Conservation (phyloP, 31 red algal species). For the Odonthalia washingtoniensis region DNA sequence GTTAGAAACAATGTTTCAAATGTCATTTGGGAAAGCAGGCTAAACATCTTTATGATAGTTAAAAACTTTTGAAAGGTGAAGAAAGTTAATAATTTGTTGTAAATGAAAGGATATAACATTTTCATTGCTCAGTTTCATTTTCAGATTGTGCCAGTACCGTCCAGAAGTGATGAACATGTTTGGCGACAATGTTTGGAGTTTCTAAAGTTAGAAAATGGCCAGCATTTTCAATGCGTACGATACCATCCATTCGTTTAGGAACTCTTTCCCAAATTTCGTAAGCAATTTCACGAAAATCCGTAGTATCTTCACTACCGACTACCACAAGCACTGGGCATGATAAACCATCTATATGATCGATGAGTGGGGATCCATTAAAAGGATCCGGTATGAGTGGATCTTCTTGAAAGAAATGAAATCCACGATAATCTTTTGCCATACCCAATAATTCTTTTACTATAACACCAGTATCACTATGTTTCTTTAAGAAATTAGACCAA, state of each 20-base stretch:
- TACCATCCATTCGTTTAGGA: neutral
- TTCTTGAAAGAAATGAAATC: slow-evolving; percentile 63
- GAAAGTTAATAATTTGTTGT: too few species aligned
- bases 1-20: too few species aligned
- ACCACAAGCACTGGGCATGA: slow-evolving; percentile 58
- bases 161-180: slow-evolving; percentile 52
- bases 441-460: slow-evolving; percentile 44
- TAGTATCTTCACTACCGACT: slow-evolving; percentile 63
- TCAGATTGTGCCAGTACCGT: neutral
- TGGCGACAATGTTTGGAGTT: slow-evolving; percentile 16
- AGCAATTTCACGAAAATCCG: slow-evolving; percentile 59
- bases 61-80: too few species aligned
- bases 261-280: slow-evolving; percentile 58
- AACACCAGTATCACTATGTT: slow-evolving; percentile 31
- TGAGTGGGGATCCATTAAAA: slow-evolving; percentile 26
- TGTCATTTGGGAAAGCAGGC: too few species aligned
- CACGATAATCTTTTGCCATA: slow-evolving; percentile 64
- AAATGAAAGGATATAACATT: too few species aligned
- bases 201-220: slow-evolving; percentile 61
- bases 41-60: too few species aligned
- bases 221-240: slow-evolving; percentile 22
- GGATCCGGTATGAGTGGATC: slow-evolving; percentile 54
- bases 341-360: slow-evolving; percentile 38
- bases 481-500: slow-evolving; percentile 20
- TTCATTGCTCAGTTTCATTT: neutral